phyloP scores from a whole-genome alignment of 257 asterid species.

The Solanum neorickii region DNA sequence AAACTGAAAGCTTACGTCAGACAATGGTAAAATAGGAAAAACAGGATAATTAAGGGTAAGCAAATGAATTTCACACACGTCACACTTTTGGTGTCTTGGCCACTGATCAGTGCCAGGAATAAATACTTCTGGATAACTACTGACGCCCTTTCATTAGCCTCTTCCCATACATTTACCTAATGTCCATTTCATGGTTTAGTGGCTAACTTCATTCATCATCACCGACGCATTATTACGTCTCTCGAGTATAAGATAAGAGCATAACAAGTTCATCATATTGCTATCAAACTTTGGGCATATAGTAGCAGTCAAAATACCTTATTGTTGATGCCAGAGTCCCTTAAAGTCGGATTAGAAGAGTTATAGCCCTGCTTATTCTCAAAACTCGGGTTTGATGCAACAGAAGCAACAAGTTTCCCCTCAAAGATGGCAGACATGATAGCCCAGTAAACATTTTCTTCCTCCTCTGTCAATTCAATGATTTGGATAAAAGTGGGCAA shows the following conservation, averaged over 20 bases:
- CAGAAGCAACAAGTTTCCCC: conserved; percentile 46
- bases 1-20: background rate
- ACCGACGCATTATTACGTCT: background rate
- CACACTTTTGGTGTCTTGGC: background rate
- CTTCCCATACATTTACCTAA: background rate
- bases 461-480: conserved; percentile 68
- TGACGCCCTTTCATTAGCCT: background rate
- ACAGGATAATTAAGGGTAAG: background rate
- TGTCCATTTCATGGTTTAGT: background rate
- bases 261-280: background rate
- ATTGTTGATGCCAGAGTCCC: conserved; percentile 64
- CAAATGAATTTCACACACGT: background rate
- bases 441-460: conserved; percentile 68
- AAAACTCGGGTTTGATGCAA: conserved; percentile 11
- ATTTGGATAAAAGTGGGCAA: conserved; percentile 91
- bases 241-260: background rate
- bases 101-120: background rate
- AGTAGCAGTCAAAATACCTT: conserved; percentile 37
- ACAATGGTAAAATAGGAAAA: background rate
- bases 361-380: conserved; percentile 19
- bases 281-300: background rate
- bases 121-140: background rate
- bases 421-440: conserved; percentile 67
- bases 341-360: conserved; percentile 26
- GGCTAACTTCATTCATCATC: background rate